Evolutionary conservation across 1,284 basidiomycete genomes (phyloP).

Genomic region (Fereydounia khargensis): DNA sequence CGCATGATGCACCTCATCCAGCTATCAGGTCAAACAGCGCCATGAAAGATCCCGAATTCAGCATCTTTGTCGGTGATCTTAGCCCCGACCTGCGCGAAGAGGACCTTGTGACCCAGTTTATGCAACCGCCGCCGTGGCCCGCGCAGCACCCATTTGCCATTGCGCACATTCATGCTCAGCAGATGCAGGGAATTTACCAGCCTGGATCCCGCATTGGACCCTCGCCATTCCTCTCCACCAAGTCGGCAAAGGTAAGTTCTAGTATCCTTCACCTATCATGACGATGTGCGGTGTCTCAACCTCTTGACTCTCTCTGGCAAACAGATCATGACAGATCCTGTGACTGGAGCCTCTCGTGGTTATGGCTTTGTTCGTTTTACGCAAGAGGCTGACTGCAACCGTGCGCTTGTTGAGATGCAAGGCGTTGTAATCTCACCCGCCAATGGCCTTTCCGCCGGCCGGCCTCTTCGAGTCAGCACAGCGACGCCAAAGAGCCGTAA

Average conservation of each 20-base stretch:
- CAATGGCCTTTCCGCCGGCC: conserved; percentile 33
- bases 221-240: conserved; percentile 44
- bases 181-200: conserved; percentile 39
- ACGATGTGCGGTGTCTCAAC: conserved; percentile 1
- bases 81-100: conserved; percentile 46
- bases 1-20: neutral
- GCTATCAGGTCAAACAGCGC: neutral
- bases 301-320: too few relatives aligned
- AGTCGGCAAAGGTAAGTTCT: conserved; percentile 47
- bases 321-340: conserved; percentile 46
- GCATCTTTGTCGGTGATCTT: conserved; percentile 49
- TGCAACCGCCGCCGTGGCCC: conserved; percentile 47
- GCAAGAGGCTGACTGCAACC: conserved; percentile 39
- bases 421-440: conserved; percentile 29
- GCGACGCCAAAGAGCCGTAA: conserved; percentile 48
- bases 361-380: conserved; percentile 52
- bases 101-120: conserved; percentile 47
- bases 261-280: too few relatives aligned
- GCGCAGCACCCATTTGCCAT: conserved; percentile 43
- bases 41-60: conserved; percentile 30
- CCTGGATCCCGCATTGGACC: conserved; percentile 34
- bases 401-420: conserved; percentile 55
- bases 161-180: conserved; percentile 39
- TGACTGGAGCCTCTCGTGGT: conserved; percentile 41
- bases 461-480: conserved; percentile 45